Conservation (phyloP, 768 basidiomycete genomes). For the Psilocybe cubensis region DNA sequence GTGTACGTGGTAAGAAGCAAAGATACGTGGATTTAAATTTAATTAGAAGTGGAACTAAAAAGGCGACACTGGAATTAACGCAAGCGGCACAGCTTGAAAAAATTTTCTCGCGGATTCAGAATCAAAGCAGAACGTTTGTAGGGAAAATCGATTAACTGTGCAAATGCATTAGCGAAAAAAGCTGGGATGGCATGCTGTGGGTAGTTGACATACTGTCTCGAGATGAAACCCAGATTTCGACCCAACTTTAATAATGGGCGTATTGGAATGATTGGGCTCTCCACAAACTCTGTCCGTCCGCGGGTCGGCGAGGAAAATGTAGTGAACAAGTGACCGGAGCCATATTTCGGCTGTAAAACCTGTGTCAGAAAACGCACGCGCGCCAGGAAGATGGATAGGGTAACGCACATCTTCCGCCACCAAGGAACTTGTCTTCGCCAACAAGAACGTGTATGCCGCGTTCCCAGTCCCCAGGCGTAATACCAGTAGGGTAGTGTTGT, state of each 20-base stretch:
- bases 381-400: neutral
- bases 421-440: conserved; percentile 51
- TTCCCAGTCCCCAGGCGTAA: conserved; percentile 30
- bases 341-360: conserved; percentile 36
- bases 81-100: conserved; percentile 34
- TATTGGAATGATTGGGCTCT: conserved; percentile 41
- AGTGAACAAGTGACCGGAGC: conserved; percentile 42
- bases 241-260: conserved; percentile 25
- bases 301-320: conserved; percentile 45
- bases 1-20: too few species aligned
- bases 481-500: conserved; percentile 28
- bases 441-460: conserved; percentile 47
- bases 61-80: conserved; percentile 16
- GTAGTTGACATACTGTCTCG: conserved; percentile 23
- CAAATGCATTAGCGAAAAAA: neutral
- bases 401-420: conserved; percentile 42
- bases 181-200: neutral
- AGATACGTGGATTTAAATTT: too few species aligned
- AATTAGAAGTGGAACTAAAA: too few species aligned
- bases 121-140: conserved; percentile 35
- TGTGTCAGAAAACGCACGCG: neutral
- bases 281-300: conserved; percentile 44
- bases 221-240: conserved; percentile 26
- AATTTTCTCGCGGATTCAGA: conserved; percentile 32
- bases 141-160: conserved; percentile 37